Evolutionary conservation across 23 red algal genomes (phyloP).

Genomic region (Gracilaria vermiculophylla): DNA sequence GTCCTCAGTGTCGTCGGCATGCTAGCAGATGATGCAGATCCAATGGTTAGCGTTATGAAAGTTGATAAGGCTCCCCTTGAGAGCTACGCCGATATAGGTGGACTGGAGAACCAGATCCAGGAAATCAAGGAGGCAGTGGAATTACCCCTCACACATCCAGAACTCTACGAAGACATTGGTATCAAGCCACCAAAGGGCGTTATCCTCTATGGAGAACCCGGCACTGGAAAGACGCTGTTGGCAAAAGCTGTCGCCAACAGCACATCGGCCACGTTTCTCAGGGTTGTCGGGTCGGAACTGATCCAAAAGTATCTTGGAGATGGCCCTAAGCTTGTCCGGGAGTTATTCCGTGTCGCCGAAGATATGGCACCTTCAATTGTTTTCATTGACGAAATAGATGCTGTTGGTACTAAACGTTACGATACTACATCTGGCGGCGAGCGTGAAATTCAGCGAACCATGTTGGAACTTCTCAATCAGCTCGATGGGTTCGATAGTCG

Average conservation of each 20-base stretch:
- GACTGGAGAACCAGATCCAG: constrained; percentile 99
- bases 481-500: constrained; percentile 97
- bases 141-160: constrained; percentile 97
- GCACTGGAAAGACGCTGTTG: constrained; percentile 98
- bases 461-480: constrained; percentile 99
- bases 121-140: constrained; percentile 99
- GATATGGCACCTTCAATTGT: constrained; percentile 99
- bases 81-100: constrained; percentile 95
- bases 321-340: constrained; percentile 97
- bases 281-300: constrained; percentile 94
- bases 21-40: constrained; percentile 96
- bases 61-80: constrained; percentile 98
- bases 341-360: constrained; percentile 96
- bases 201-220: constrained; percentile 98
- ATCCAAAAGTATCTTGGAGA: constrained; percentile 99
- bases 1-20: constrained; percentile 95
- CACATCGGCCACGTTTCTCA: constrained; percentile 96
- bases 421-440: constrained; percentile 95
- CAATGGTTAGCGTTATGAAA: constrained; percentile 99
- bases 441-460: constrained; percentile 98
- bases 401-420: constrained; percentile 98
- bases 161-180: constrained; percentile 99
- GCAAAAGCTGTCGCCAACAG: constrained; percentile 98
- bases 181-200: constrained; percentile 99
- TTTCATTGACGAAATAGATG: constrained; percentile 99